Evolutionary conservation across 2,329 filamentous ascomycete species (phyloP), one percentile per base, ranked within the genome.

Genomic region (Colletotrichum sp.): DNA sequence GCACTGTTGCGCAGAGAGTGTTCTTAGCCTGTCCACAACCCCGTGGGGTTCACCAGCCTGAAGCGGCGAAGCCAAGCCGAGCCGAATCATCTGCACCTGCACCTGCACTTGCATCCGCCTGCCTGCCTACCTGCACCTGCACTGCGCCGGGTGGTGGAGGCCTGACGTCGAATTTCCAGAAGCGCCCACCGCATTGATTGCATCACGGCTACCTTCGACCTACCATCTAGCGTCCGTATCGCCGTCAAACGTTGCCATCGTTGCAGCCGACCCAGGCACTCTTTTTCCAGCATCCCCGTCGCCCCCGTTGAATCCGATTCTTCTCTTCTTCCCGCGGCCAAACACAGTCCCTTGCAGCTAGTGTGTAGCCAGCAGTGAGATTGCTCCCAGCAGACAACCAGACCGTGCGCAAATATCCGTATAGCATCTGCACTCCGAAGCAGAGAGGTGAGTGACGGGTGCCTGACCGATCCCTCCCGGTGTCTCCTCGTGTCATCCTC

Each of bases 41-140:
- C 70, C 70, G 73, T 76, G 73, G 73, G 73, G 73, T 76, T 72
- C 57, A 24, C 52, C 44, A 68, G 55, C 69, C 72, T 68, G 72
- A 39, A 63, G 49, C 55, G 62, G 69, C 52, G 62, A 52, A 52
- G 44, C 44, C 44, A 52, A 57, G 62, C 69, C 62, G 67, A 72
- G 69, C 62, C 32, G 30, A 60, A 62, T 69, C 55, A 62, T 49
- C 55, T 69, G 55, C 65, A 59, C 18, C 62, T 49, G 64, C 66
- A 52, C 64, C 39, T 52, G 63, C 30, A 32, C 30, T 28, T 34
- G 65, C 65, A 68, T 49, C 65, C 32, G 49, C 28, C 65, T 57
- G 49, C 28, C 65, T 57, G 39, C 36, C 36, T 18, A 39, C 36
- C 15, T 44, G 66, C 64, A 55, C 26, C 44, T 24, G 65, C 65